Evolutionary conservation across 345 rosid genomes (phyloP).

Genomic region (Luvunga scandens): DNA sequence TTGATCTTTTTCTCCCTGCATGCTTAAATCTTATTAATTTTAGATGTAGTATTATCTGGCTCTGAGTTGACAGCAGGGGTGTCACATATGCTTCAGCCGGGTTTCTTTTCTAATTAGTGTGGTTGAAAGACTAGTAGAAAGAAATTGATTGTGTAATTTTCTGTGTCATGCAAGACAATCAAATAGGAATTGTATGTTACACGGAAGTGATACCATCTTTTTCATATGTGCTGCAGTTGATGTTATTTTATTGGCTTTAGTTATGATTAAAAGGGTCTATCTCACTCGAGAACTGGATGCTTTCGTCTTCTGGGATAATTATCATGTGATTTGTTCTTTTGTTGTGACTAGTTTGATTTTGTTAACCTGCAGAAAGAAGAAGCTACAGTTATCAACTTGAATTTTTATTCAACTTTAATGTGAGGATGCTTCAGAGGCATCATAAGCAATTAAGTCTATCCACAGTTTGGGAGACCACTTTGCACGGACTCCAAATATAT

Average conservation of each 20-base stretch:
- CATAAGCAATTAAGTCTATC: conserved; percentile 51
- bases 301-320: neutral
- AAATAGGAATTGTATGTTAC: too few relatives aligned
- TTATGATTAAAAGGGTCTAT: neutral
- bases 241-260: neutral
- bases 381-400: conserved; percentile 70
- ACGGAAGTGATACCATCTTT: neutral
- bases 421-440: conserved; percentile 74
- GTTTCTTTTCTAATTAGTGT: neutral
- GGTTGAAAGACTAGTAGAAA: neutral
- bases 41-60: neutral
- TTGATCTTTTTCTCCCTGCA: neutral
- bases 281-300: neutral
- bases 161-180: neutral
- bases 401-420: conserved; percentile 46
- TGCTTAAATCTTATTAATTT: neutral
- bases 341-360: neutral
- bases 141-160: neutral
- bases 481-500: conserved; percentile 72
- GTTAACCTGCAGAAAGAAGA: conserved; percentile 64
- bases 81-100: neutral
- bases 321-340: neutral
- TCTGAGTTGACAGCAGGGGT: neutral
- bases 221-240: neutral
- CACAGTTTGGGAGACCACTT: conserved; percentile 66